Conservation (phyloP, 345 rosid genomes). For the Bruguiera parviflora region DNA sequence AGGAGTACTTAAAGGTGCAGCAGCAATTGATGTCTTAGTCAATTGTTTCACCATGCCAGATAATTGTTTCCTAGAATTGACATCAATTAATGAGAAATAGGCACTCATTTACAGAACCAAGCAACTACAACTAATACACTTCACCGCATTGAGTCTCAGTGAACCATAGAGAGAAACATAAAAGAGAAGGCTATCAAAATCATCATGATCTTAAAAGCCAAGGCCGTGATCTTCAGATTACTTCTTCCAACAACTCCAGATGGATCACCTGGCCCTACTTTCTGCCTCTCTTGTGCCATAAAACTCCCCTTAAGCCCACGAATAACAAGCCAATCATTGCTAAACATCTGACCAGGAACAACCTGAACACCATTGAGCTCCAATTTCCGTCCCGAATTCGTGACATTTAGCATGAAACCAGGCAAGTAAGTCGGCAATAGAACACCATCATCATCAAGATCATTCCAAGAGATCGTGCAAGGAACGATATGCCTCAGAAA, state of each 20-base stretch:
- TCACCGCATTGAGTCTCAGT: neutral
- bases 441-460: constrained; percentile 15
- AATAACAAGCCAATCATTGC: constrained; percentile 30
- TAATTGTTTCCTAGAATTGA: too few relatives aligned
- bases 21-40: too few relatives aligned
- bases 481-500: constrained; percentile 29
- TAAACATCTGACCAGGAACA: constrained; percentile 35
- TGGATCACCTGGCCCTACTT: neutral
- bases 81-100: too few relatives aligned
- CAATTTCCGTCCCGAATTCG: constrained; percentile 37
- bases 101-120: too few relatives aligned
- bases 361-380: constrained; percentile 44
- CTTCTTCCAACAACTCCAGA: neutral
- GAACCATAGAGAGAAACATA: neutral
- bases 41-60: too few relatives aligned
- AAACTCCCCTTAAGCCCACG: constrained; percentile 40
- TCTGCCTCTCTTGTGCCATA: neutral
- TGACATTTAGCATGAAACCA: constrained; percentile 30
- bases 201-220: too few relatives aligned
- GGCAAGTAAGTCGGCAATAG: constrained; percentile 14
- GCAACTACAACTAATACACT: neutral
- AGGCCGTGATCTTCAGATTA: too few relatives aligned
- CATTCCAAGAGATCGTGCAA: constrained; percentile 22
- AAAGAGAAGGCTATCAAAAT: neutral
- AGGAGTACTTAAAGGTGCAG: too few relatives aligned